Base-by-base conservation (phyloP, 768 basidiomycete genomes). In the Asterophora lycoperdoides region DNA sequence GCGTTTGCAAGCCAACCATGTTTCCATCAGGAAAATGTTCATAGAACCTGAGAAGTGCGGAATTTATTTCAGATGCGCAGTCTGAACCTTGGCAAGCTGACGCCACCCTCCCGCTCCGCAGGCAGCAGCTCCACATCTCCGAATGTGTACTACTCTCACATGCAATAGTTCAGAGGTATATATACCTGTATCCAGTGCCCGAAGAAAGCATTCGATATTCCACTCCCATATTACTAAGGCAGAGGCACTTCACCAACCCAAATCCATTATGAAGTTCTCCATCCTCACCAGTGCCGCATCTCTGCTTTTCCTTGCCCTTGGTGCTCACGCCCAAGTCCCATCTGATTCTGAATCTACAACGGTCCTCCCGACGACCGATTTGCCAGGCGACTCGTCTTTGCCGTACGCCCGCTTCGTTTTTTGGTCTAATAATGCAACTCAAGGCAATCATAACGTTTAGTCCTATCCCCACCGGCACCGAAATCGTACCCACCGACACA, bases 211-310 rank as follows among this genome's bases (percentile, higher is more conserved):
- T 8, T 10, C 30, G 13, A 9, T 32, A 10, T 32, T 8, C 8
- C 9, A 5, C 29, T 29, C 29, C 29, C 29, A 29, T 29, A 29
- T 5, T 10, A 29, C 10, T 10, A 10, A 29, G 29, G 10, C 6
- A 10, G 6, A 29, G 6, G 10, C 29, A 29, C 30, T 3, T 13
- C 30, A 32, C 30, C 30, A 10, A 52, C 3, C 35, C 15, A 30
- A 47, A 41, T n/a, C 29, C 7, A 49, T 4, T 20, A 53, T 53
- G 44, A 53, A 52, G n/a, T 48, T 50, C 41, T 35, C 52, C 52
- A 29, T 46, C 5, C 37, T 53, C 18, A 33, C 49, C 26, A 41
- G 29, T 23, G 32, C 48, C 19, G 15, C 45, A 30, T 44, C 53
- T 11, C 18, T 54, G 26, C 32, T 50, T 23, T 19, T 46, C 8